Conservation (phyloP, 202 grass and related monocot species). For the Musa balbisiana region DNA sequence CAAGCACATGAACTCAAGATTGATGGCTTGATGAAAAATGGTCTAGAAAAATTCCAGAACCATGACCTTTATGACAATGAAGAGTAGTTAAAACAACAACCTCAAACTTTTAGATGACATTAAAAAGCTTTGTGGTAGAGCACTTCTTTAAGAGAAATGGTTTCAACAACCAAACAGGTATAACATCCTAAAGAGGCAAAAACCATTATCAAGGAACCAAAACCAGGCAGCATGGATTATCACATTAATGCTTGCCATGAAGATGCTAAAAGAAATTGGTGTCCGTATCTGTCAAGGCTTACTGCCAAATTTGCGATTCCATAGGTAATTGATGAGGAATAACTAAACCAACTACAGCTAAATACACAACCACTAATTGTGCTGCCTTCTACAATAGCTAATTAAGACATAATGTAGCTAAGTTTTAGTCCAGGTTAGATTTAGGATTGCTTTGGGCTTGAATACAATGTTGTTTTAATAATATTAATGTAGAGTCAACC, state of each 20-base stretch:
- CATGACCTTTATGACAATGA: too few relatives aligned
- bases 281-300: neutral
- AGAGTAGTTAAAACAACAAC: too few relatives aligned
- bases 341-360: neutral
- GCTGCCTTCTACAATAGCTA: neutral
- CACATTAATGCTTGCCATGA: neutral
- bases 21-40: too few relatives aligned
- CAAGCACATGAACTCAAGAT: too few relatives aligned
- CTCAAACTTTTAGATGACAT: neutral
- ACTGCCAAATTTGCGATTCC: neutral
- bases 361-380: neutral
- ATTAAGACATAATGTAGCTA: neutral
- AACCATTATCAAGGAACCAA: neutral
- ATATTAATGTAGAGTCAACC: neutral
- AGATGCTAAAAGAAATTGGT: neutral
- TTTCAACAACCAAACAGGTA: neutral
- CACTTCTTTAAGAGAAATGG: neutral
- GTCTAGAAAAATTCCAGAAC: too few relatives aligned
- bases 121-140: neutral
- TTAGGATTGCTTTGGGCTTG: neutral
- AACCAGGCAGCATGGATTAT: neutral
- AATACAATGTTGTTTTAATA: neutral
- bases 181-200: neutral
- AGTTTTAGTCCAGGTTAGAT: neutral
- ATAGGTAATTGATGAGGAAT: neutral